phyloP scores from a whole-genome alignment of 2,329 filamentous ascomycete genomes.

The Exserohilum rostratum region DNA sequence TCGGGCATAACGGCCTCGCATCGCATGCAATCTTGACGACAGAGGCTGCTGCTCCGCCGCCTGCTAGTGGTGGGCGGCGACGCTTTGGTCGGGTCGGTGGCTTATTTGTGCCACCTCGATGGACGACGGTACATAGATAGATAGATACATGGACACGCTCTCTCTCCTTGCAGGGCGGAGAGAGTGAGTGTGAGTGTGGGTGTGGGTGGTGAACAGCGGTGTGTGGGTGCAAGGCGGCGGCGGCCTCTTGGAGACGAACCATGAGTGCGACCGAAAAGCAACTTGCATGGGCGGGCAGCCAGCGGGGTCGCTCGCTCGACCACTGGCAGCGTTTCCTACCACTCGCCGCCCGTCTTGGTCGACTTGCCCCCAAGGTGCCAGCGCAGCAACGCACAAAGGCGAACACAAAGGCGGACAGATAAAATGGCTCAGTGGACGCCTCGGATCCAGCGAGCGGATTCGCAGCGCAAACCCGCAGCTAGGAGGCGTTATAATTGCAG shows the following conservation, averaged over 20 bases:
- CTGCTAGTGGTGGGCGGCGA: background rate
- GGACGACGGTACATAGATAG: background rate
- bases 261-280: conserved; percentile 1
- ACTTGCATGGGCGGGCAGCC: background rate
- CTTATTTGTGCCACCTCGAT: conserved; percentile 22
- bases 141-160: too few relatives aligned
- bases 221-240: conserved; percentile 21
- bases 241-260: conserved; percentile 5
- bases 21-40: too few relatives aligned
- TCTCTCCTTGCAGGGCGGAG: background rate
- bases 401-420: conserved; percentile 22
- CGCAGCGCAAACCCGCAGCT: conserved; percentile 19
- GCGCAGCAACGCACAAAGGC: conserved; percentile 27
- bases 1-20: background rate
- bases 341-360: background rate
- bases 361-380: conserved; percentile 26
- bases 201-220: too few relatives aligned
- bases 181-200: conserved; percentile 5
- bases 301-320: background rate
- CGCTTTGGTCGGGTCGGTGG: conserved; percentile 14
- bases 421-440: conserved; percentile 14
- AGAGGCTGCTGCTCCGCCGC: too few relatives aligned
- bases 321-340: background rate
- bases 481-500: conserved; percentile 26
- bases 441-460: conserved; percentile 22